These are phyloP conservation scores for Babesia gibsoni DNA, from an alignment of 169 alveolate species.

Conservation along the genomic window DNA sequence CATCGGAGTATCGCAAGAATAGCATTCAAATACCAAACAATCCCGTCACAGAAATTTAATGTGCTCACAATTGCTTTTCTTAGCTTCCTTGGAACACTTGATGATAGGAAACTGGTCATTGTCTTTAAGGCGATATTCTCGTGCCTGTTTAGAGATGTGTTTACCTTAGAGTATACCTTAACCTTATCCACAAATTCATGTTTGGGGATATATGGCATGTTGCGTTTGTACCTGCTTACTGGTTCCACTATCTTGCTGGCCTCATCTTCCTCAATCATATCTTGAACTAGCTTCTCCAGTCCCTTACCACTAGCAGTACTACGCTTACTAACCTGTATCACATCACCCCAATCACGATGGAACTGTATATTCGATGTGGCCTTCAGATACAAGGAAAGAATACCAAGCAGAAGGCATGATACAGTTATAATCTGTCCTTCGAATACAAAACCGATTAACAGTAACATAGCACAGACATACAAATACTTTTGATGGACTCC, in stretches of 20 bases:
- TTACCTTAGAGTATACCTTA: slow-evolving; percentile 24
- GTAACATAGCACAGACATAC: neutral
- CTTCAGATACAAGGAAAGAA: neutral
- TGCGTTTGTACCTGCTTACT: slow-evolving; percentile 19
- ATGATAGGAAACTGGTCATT: neutral
- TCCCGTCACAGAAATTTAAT: neutral
- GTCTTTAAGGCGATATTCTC: slow-evolving; percentile 61
- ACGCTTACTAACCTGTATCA: slow-evolving; percentile 1
- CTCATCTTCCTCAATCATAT: slow-evolving; percentile 29
- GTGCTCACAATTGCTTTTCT: neutral
- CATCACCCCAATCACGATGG: slow-evolving; percentile 36
- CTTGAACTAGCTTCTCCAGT: slow-evolving; percentile 5
- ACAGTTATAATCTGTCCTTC: slow-evolving; percentile 14
- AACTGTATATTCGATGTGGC: slow-evolving; percentile 29
- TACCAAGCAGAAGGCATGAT: slow-evolving; percentile 16
- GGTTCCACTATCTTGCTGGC: neutral
- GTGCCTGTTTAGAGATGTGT: slow-evolving; percentile 18
- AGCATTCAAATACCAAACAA: slow-evolving; percentile 20
- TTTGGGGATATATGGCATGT: slow-evolving; percentile 28
- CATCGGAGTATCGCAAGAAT: slow-evolving; percentile 34
- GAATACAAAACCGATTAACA: slow-evolving; percentile 11
- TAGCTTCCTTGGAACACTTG: slow-evolving; percentile 14
- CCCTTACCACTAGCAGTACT: slow-evolving; percentile 20
- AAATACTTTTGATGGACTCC: neutral
- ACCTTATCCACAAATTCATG: slow-evolving; percentile 33